Evolutionary conservation across 1,284 basidiomycete genomes (phyloP).

Genomic region (Boletus hoseneyae): DNA sequence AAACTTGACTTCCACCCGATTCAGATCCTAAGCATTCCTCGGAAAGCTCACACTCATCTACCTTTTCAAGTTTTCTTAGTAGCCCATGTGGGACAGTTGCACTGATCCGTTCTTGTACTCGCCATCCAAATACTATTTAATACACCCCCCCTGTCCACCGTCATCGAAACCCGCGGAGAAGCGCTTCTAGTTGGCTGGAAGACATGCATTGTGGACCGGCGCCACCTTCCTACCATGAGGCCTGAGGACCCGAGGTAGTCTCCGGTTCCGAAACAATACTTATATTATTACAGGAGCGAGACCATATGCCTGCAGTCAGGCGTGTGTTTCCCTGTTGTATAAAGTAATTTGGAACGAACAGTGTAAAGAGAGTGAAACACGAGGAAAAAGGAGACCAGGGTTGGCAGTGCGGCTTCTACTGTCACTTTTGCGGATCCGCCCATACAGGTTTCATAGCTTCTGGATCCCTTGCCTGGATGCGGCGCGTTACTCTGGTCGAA

Average conservation of each 20-base stretch:
- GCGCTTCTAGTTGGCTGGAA: neutral
- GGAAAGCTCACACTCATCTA: neutral
- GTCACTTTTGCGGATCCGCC: conserved; percentile 36
- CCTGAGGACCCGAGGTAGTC: too few relatives aligned
- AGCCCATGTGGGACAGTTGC: neutral
- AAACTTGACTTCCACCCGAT: conserved; percentile 6
- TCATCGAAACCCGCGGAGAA: neutral
- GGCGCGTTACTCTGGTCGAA: conserved; percentile 6
- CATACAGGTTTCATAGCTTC: conserved; percentile 52
- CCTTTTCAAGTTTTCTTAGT: neutral
- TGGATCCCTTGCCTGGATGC: conserved; percentile 35
- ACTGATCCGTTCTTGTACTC: conserved; percentile 2
- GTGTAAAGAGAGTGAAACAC: neutral
- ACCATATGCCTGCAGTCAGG: neutral
- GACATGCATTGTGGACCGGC: too few relatives aligned
- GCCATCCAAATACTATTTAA: conserved; percentile 3
- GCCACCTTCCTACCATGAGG: too few relatives aligned
- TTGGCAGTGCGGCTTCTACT: neutral
- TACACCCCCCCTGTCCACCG: neutral
- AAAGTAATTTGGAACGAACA: neutral
- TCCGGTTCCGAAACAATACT: neutral
- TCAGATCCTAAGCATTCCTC: conserved; percentile 1
- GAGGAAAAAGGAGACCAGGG: conserved; percentile 1
- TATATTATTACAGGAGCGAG: conserved; percentile 2
- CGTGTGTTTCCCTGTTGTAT: neutral